Evolutionary conservation across 176 grass and related monocot genomes (phyloP), one percentile per base, ranked within the genome.

Genomic region (Hsuehochloa calcarea): DNA sequence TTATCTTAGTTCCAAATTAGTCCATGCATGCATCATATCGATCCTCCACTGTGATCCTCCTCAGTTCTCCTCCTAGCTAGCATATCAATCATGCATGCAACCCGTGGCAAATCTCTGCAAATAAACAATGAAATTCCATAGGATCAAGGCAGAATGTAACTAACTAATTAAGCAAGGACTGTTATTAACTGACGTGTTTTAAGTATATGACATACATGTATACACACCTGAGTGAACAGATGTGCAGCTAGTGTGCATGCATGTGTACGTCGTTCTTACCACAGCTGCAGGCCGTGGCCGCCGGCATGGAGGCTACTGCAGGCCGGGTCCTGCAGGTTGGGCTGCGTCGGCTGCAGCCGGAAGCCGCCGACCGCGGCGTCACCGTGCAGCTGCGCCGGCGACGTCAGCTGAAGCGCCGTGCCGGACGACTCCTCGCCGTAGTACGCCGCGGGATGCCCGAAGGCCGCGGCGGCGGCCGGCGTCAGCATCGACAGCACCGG

Each of bases 311-410:
- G 74, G 83, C 69, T 77, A 79, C 71, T 78, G 85, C 80, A 91
- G 7, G 71, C 72, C 34, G 82, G 82, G 45, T 97, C 89, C 81
- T 97, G 94, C 78, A 97, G 89, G 87, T 97, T 97, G 47, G 94
- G 94, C 69, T 97, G 94, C 50, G 87, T 90, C 1, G 94, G 94
- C 91, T 97, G 94, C 22, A 94, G 91, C 50, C 94, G 87, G 85
- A 88, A 97, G 17, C 80, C 83, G 20, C 60, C 80, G 45, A 37
- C 54, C 12, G 37, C 70, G 52, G 70, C 81, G 27, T 51, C 68
- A 4, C 29, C 63, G 65, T 85, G 83, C 73, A 86, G 80, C 20
- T 87, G 82, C 46, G 84, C 80, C 37, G 93, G 87, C 40, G 84
- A 45, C 37, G 80, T 90, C 73, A 97, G 76, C 87, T 94, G 91